A percentile compares a stretch with the other conserved stretches of the same genome.
phyloP scores from a whole-genome alignment of 2,329 filamentous ascomycete species.

The Venturia pyrina region DNA sequence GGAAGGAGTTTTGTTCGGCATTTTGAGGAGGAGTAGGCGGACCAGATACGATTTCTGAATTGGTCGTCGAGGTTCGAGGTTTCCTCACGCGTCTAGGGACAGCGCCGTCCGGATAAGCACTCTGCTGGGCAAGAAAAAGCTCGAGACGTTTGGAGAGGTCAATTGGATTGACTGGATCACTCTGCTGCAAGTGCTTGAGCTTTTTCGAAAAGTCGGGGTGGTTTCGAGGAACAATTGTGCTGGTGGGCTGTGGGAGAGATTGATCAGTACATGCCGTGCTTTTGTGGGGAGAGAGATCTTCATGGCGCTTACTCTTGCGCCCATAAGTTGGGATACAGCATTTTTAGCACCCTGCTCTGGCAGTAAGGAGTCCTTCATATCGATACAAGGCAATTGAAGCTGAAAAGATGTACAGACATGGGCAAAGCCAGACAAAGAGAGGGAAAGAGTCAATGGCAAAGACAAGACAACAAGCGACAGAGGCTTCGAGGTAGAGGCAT shows the following conservation, averaged over 20 bases:
- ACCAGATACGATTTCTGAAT: neutral
- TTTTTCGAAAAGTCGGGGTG: constrained; percentile 7
- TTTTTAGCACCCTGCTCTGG: neutral
- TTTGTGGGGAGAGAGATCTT: neutral
- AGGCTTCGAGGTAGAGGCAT: neutral
- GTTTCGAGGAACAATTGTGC: neutral
- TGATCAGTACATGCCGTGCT: neutral
- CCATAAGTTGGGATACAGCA: neutral
- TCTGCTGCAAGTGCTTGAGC: constrained; percentile 8
- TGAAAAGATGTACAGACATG: neutral
- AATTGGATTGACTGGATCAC: constrained; percentile 7
- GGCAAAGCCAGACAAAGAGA: neutral
- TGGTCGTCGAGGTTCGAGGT: neutral
- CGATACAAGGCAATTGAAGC: neutral
- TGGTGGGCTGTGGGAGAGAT: neutral
- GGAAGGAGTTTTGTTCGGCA: neutral
- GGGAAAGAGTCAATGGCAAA: neutral
- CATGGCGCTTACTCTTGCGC: neutral
- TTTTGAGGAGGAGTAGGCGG: neutral
- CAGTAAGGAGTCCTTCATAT: neutral
- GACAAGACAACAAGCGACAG: neutral
- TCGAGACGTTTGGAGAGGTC: constrained; percentile 2
- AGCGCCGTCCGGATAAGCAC: neutral
- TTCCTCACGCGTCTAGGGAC: neutral
- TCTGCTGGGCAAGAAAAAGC: neutral